Evolutionary conservation across 306 rosid genomes (phyloP), one percentile per base, ranked within the genome.

Genomic region (Trifolium pratense): DNA sequence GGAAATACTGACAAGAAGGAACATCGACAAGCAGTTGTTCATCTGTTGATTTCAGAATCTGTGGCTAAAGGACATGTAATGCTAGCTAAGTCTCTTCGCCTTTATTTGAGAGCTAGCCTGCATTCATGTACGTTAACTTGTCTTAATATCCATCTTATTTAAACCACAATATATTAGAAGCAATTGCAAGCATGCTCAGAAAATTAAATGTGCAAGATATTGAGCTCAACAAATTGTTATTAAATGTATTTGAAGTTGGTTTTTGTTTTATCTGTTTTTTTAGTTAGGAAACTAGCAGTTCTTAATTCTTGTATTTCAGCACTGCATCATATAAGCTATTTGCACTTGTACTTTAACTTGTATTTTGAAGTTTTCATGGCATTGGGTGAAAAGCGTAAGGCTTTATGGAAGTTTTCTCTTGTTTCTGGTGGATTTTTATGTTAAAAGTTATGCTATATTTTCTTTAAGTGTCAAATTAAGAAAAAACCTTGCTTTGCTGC

Each of bases 31-130:
- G 82, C 87, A 79, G 55, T 87, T 85, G 90, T 88, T 85, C 85
- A 63, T 82, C 75, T 91, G 61, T 71, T 91, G 78, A 61, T 74
- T 80, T 91, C 96, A 36, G 93, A 91, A 66, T 88, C 91, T 62
- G 94, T 93, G 81, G 88, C 92, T 73, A 84, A 84, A 86, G 98
- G 98, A 37, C 97, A 91, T 84, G 79, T 91, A 75, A 93, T 91
- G 97, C 66, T 93, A 71, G 88, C 94, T 21, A 85, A 78, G 60
- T 84, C 97, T 75, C 92, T 91, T 79, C 89, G 92, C 71, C 86
- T 84, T 76, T 89, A 85, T 81, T 86, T 93, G 88, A 79, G 91
- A 81, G 85, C 87, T 71, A 76, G 79, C 81, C 82, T 93, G 78
- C 97, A 84, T 88, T 91, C 98, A 76, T 93, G 97, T 93, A 87